Evolutionary conservation across 2,329 filamentous ascomycete genomes (phyloP), one percentile per base, ranked within the genome.

Genomic region (Emmonsiellopsis sp.): DNA sequence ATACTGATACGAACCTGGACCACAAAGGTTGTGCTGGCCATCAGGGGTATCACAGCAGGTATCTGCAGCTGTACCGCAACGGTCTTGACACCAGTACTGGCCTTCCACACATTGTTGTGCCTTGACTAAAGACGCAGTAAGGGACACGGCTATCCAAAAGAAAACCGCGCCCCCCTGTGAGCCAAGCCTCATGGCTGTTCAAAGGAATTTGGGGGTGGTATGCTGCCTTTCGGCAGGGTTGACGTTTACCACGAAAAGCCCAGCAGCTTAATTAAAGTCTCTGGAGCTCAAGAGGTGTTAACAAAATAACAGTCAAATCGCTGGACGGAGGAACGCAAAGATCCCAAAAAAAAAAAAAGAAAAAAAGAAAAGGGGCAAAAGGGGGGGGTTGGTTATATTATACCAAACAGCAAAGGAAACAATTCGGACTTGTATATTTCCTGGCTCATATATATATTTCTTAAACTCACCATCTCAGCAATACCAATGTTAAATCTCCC

Each of bases 81-180:
- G 53, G 43, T 50, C 43, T 43, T 43, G 49, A 52, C 53, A 55
- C 53, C 42, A 49, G 16, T 47, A 49, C 49, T 26, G 34, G 34
- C 53, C 53, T n/a, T 55, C 20, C 10, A 49, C 20, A 38, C 49
- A 52, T 52, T 49, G 42, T 9, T 55, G 49, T 52, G 53, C 32
- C 30, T 48, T 52, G 38, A 20, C 35, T 16, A 52, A 11, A 16
- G 43, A 34, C 10, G 44, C 20, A 9, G 34, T 48, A 37, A 55
- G 35, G 20, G 38, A 11, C 2, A 55, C 5, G 8, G 37, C 43
- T 7, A 52, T 37, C 30, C 35, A 37, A 32, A 42, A 16, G 13
- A 51, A 26, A 38, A 13, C 32, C 43, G 31, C 15, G 6, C 34
- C 34, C 16, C 16, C 6, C n/a, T 51, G 53, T 30, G 48, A 44